Evolutionary conservation across 331 rosid species (phyloP), one percentile per base, ranked within the genome.

Genomic region (Quercus lobata): DNA sequence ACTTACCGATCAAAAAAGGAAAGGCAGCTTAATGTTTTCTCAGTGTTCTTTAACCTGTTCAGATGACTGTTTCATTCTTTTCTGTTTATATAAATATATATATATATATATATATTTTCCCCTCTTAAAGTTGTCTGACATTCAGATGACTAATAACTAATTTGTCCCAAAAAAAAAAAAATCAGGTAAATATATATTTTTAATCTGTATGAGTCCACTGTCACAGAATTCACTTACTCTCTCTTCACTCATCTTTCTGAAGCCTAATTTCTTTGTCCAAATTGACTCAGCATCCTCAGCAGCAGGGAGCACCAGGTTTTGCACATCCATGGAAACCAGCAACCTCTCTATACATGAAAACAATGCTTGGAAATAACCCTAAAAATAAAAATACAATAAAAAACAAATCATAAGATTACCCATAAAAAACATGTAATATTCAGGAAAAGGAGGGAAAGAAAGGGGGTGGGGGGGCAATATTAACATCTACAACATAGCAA

Each of bases 251-350:
- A 93, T 92, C 88, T 90, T 93, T 69, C 57, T 83, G 81, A 96
- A 96, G 71, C 99, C 99, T 75, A 96, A 81, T 77, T 96, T 96
- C 77, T 87, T 93, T 3, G 97, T 96, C 99, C 99, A 96, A 73
- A 96, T 91, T 73, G 99, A 96, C 85, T 96, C 98, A 0, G 98
- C 99, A 60, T 91, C 98, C 86, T 91, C 99, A 4, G 99, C 99
- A 3, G 99, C 99, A 79, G 99, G 99, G 41, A 96, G 98, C 73
- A 96, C 99, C 79, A 93, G 78, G 82, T 91, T 96, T 88, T 91
- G 93, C 60, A 96, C 98, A 22, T 90, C 87, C 86, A 96, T 85
- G 87, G 97, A 90, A 71, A 75, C 71, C 61, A 96, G 85, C 83
- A 96, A 78, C 84, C 85, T 89, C 91, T 96, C 97, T 81, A 96